These are phyloP conservation scores for Thelonectria discophora DNA, from an alignment of 2,329 filamentous ascomycete genomes.

Conservation along the genomic window DNA sequence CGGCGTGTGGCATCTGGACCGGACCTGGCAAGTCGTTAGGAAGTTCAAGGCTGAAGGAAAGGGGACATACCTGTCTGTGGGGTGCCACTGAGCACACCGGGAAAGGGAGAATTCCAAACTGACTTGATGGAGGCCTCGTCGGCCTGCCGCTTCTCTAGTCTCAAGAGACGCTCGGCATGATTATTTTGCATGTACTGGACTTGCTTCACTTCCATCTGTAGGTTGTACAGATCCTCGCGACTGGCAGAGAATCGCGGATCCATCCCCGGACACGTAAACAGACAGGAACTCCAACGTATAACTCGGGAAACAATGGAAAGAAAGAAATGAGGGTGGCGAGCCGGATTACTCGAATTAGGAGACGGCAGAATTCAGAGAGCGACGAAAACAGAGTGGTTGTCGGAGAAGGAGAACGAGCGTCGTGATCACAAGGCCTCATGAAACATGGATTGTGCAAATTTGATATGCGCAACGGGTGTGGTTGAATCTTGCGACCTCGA, in stretches of 20 bases:
- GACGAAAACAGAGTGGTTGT: slow-evolving; percentile 15
- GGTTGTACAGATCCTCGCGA: slow-evolving; percentile 72
- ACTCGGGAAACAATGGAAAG: slow-evolving; percentile 7
- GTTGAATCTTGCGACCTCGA: slow-evolving; percentile 44
- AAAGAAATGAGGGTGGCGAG: slow-evolving; percentile 5
- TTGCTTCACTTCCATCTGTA: slow-evolving; percentile 77
- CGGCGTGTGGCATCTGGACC: slow-evolving; percentile 78
- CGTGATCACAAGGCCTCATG: slow-evolving; percentile 18
- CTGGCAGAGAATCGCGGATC: slow-evolving; percentile 68
- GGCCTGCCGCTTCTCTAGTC: slow-evolving; percentile 72
- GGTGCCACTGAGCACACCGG: slow-evolving; percentile 82
- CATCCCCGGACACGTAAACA: slow-evolving; percentile 57
- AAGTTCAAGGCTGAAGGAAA: background rate
- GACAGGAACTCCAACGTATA: slow-evolving; percentile 2
- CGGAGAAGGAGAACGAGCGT: slow-evolving; percentile 24
- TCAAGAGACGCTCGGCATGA: slow-evolving; percentile 68
- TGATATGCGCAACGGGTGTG: slow-evolving; percentile 15
- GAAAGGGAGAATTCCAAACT: slow-evolving; percentile 94
- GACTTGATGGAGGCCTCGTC: slow-evolving; percentile 78
- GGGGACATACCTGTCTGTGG: slow-evolving; percentile 79
- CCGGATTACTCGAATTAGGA: background rate
- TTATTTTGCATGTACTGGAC: slow-evolving; percentile 69
- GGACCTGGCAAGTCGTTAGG: slow-evolving; percentile 62
- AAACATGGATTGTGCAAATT: slow-evolving; percentile 5
- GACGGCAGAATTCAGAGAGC: slow-evolving; percentile 6